Percentiles rank a stretch among this genome's conserved stretches.
Evolutionary conservation across 1,284 basidiomycete species (phyloP).

Genomic region (Phaffia rhodozyma): DNA sequence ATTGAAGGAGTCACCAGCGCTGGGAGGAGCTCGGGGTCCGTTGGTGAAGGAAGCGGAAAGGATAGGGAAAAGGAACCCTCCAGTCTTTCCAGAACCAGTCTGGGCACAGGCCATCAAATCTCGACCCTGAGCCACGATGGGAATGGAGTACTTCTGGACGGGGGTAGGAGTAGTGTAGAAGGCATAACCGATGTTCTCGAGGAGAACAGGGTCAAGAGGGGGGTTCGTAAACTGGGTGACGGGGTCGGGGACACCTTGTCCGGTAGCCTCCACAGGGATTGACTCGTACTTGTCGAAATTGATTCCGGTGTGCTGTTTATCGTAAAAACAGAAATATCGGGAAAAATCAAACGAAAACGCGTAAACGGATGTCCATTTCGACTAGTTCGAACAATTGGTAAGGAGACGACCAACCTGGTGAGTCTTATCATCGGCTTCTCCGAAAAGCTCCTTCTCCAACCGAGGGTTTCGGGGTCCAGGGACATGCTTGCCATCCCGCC

Average conservation of each 20-base stretch:
- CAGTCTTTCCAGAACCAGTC: slow-evolving; percentile 99
- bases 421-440: slow-evolving; percentile 62
- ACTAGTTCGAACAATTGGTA: not conserved
- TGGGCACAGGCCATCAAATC: slow-evolving; percentile 99
- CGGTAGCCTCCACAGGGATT: slow-evolving; percentile 97
- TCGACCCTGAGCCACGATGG: slow-evolving; percentile 79
- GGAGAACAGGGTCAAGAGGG: slow-evolving; percentile 81
- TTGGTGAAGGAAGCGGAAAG: slow-evolving; percentile 81
- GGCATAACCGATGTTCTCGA: slow-evolving; percentile 89
- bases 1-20: slow-evolving; percentile 42
- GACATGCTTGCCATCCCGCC: slow-evolving; percentile 83
- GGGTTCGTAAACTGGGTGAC: slow-evolving; percentile 75
- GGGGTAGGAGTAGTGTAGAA: slow-evolving; percentile 92
- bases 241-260: slow-evolving; percentile 87
- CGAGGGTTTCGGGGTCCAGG: slow-evolving; percentile 68
- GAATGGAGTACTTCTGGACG: slow-evolving; percentile 99
- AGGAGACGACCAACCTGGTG: slow-evolving; percentile 34
- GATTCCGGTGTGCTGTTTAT: slow-evolving; percentile 87
- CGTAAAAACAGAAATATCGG: not conserved
- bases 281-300: slow-evolving; percentile 99
- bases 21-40: slow-evolving; percentile 54
- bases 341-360: not conserved
- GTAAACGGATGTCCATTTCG: not conserved
- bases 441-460: slow-evolving; percentile 92
- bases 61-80: slow-evolving; percentile 98